Percentiles rank a stretch among this genome's conserved stretches.
phyloP scores from a whole-genome alignment of 2,329 filamentous ascomycete species.

The Fusarium stilboides region DNA sequence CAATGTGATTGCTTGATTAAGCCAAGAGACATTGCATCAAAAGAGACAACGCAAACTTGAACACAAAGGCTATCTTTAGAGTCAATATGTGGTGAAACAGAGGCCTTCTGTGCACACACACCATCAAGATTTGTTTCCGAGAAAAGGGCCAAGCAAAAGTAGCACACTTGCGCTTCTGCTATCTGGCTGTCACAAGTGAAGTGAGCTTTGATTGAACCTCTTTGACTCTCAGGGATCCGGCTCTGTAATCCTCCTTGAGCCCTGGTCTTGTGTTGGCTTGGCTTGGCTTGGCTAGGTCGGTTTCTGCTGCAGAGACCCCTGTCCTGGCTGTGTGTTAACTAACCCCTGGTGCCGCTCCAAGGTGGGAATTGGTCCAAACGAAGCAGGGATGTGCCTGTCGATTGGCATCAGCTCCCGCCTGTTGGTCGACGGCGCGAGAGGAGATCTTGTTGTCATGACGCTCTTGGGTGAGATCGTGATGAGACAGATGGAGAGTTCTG shows the following conservation, averaged over 20 bases:
- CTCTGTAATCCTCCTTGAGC: slow-evolving; percentile 12
- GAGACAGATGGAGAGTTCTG: slow-evolving; percentile 4
- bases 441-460: slow-evolving; percentile 36
- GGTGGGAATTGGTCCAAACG: slow-evolving; percentile 14
- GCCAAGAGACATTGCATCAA: slow-evolving; percentile 9
- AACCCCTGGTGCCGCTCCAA: slow-evolving; percentile 30
- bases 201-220: slow-evolving; percentile 9
- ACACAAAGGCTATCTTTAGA: slow-evolving; percentile 38
- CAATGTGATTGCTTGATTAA: slow-evolving; percentile 12
- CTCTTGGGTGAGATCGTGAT: slow-evolving; percentile 27
- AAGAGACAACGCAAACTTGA: slow-evolving; percentile 10
- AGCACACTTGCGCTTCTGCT: background rate
- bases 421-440: slow-evolving; percentile 37
- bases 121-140: slow-evolving; percentile 13
- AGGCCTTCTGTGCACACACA: slow-evolving; percentile 14
- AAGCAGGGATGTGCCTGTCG: slow-evolving; percentile 26
- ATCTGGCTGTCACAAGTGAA: slow-evolving; percentile 23
- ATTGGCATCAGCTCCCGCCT: slow-evolving; percentile 31
- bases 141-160: background rate
- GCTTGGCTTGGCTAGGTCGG: slow-evolving; percentile 28
- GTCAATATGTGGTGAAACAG: slow-evolving; percentile 38
- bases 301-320: slow-evolving; percentile 28
- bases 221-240: slow-evolving; percentile 11
- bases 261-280: slow-evolving; percentile 17
- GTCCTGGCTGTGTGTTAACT: slow-evolving; percentile 21